phyloP scores from a whole-genome alignment of 2,329 filamentous ascomycete species.

The Mycogone perniciosa region DNA sequence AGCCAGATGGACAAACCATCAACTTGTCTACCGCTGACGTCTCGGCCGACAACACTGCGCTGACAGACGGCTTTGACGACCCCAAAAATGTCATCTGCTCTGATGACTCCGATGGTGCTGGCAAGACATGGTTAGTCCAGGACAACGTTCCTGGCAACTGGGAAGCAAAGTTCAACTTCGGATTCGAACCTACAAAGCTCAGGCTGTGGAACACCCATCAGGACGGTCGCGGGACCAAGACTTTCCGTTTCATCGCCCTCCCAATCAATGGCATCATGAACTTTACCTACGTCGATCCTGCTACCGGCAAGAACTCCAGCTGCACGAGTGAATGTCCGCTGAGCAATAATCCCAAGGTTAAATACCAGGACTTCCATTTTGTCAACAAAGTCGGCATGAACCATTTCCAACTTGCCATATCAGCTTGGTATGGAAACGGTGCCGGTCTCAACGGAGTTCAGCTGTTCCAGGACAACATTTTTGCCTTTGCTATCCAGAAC shows the following conservation, averaged over 20 bases:
- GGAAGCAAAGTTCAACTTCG: slow-evolving; percentile 76
- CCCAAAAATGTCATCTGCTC: slow-evolving; percentile 78
- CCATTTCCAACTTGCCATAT: slow-evolving; percentile 76
- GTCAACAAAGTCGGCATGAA: slow-evolving; percentile 86
- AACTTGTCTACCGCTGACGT: slow-evolving; percentile 78
- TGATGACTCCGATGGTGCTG: slow-evolving; percentile 57
- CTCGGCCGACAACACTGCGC: slow-evolving; percentile 56
- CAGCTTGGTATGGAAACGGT: slow-evolving; percentile 78
- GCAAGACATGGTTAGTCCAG: slow-evolving; percentile 70
- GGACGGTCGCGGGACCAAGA: slow-evolving; percentile 79
- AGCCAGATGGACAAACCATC: slow-evolving; percentile 69
- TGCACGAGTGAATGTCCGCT: slow-evolving; percentile 86
- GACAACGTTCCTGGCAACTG: slow-evolving; percentile 74
- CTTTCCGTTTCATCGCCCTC: slow-evolving; percentile 78
- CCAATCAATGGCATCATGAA: slow-evolving; percentile 94
- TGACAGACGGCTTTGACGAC: slow-evolving; percentile 60
- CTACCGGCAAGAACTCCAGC: slow-evolving; percentile 56
- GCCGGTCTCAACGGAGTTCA: slow-evolving; percentile 82
- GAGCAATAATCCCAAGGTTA: slow-evolving; percentile 56
- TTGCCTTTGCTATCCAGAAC: slow-evolving; percentile 72
- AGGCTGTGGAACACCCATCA: slow-evolving; percentile 81
- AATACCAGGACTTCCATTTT: slow-evolving; percentile 86
- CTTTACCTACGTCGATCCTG: slow-evolving; percentile 78
- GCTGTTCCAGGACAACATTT: slow-evolving; percentile 79
- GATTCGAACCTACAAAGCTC: slow-evolving; percentile 80